Percentiles rank a stretch among this genome's conserved stretches.
These are phyloP conservation scores for Zangia roseola DNA, from an alignment of 768 basidiomycete species.

Conservation along the genomic window DNA sequence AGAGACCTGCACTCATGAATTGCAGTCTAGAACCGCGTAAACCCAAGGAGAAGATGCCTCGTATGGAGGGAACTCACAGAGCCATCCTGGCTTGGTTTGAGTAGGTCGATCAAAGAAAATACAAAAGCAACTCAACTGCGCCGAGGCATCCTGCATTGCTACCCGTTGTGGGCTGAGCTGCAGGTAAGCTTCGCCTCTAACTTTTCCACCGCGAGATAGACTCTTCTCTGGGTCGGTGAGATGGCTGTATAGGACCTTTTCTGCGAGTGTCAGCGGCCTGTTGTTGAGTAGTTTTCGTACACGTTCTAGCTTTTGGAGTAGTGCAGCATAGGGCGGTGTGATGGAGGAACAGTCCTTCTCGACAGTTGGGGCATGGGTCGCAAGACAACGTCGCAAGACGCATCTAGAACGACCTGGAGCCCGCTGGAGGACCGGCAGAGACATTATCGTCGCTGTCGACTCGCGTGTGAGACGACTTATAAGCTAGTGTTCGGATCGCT, in stretches of 20 bases:
- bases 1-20: conserved; percentile 95
- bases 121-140: conserved; percentile 62
- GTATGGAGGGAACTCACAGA: conserved; percentile 45
- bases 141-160: conserved; percentile 95
- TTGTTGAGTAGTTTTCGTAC: conserved; percentile 68
- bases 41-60: conserved; percentile 1
- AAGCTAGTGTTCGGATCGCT: no score
- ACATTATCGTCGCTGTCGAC: conserved; percentile 16
- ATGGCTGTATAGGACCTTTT: conserved; percentile 97
- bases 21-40: conserved; percentile 59
- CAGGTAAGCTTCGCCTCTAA: conserved; percentile 86
- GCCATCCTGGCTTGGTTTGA: conserved; percentile 64
- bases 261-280: conserved; percentile 87
- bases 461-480: neutral
- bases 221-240: conserved; percentile 74
- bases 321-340: conserved; percentile 77
- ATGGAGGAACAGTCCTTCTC: conserved; percentile 69
- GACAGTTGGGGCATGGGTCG: conserved; percentile 40
- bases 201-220: conserved; percentile 59
- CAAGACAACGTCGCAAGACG: conserved; percentile 33
- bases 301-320: conserved; percentile 66
- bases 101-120: neutral
- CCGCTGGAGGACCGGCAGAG: conserved; percentile 19
- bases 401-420: conserved; percentile 8
- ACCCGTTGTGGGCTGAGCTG: conserved; percentile 91